Evolutionary conservation across 257 asterid genomes (phyloP), one percentile per base, ranked within the genome.

Genomic region (Linaria vulgaris): DNA sequence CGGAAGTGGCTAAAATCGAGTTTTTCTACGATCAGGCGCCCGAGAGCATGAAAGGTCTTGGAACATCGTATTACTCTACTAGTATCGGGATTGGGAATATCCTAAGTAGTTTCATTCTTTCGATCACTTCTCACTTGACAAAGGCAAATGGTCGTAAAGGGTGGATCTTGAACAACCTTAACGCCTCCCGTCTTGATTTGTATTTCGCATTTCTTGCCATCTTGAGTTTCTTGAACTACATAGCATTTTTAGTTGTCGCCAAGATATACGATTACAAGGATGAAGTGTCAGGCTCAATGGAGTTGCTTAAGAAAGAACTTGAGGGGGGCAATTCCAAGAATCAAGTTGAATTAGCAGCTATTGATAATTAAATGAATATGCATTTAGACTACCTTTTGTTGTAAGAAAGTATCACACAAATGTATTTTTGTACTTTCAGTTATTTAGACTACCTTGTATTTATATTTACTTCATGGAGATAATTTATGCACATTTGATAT

Each of bases 21-120:
- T 81, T 81, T 27, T 78, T 81, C 71, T 81, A 81, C 14, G 86
- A 79, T 68, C 86, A 80, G 49, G 83, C 86, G 9, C 86, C 86
- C 0, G 86, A 78, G 63, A 78, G 72, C 70, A 82, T 82, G 88
- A 82, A 70, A 37, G 61, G 77, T 48, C 76, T 76, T 14, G 80
- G 79, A 63, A 68, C 75, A 4, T 68, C 79, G 4, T 76, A 66
- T 12, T 56, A 69, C 13, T 49, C 67, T 53, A 70, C 77, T 50
- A 67, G 74, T 5, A 20, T 78, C 3, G 82, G 82, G 46, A 53
- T 70, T 6, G 82, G 82, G 69, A 78, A 63, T 43, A 41, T 78
- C 59, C 66, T 78, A 1, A 70, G 70, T 50, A 70, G 76, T 47
- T 70, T 70, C 24, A 55, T 75, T 41, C 70, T 75, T 7, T 75